Evolutionary conservation across 2,329 filamentous ascomycete genomes (phyloP).

Genomic region (Epichloe coenophiala): DNA sequence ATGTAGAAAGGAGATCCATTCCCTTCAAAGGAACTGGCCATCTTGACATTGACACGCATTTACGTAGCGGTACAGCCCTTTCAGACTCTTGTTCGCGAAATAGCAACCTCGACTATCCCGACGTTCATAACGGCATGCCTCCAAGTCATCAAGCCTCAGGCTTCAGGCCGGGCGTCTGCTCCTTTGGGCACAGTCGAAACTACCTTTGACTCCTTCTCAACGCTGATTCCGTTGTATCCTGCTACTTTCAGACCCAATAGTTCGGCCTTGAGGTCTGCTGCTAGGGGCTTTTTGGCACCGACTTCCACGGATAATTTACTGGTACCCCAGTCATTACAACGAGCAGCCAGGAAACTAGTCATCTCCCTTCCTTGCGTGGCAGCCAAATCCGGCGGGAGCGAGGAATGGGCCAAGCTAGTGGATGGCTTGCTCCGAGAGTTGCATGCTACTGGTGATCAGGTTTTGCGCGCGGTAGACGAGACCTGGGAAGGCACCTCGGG

Average conservation of each 20-base stretch:
- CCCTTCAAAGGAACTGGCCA: slow-evolving; percentile 60
- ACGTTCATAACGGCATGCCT: slow-evolving; percentile 62
- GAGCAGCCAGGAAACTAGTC: slow-evolving; percentile 49
- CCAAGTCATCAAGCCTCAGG: slow-evolving; percentile 42
- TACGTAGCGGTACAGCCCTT: slow-evolving; percentile 73
- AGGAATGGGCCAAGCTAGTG: slow-evolving; percentile 65
- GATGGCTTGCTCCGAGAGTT: slow-evolving; percentile 46
- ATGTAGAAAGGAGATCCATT: slow-evolving; percentile 61
- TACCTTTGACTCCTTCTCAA: slow-evolving; percentile 56
- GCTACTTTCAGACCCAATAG: slow-evolving; percentile 70
- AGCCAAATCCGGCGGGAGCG: slow-evolving; percentile 60
- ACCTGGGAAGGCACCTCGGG: slow-evolving; percentile 61
- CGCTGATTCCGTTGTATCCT: slow-evolving; percentile 66
- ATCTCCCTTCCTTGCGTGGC: slow-evolving; percentile 67
- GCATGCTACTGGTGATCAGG: slow-evolving; percentile 59
- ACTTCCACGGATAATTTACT: slow-evolving; percentile 38
- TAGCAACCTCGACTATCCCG: slow-evolving; percentile 71
- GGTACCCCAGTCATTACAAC: slow-evolving; percentile 38
- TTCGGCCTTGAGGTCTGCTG: slow-evolving; percentile 49
- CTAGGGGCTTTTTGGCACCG: slow-evolving; percentile 48
- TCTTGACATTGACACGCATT: slow-evolving; percentile 69
- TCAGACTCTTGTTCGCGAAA: slow-evolving; percentile 71
- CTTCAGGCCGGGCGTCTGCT: slow-evolving; percentile 14
- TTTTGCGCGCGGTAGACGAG: slow-evolving; percentile 69
- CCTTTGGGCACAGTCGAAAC: slow-evolving; percentile 45